These are phyloP conservation scores for Cystobasidium sp. DNA, from an alignment of 1,284 basidiomycete genomes.

Conservation along the genomic window DNA sequence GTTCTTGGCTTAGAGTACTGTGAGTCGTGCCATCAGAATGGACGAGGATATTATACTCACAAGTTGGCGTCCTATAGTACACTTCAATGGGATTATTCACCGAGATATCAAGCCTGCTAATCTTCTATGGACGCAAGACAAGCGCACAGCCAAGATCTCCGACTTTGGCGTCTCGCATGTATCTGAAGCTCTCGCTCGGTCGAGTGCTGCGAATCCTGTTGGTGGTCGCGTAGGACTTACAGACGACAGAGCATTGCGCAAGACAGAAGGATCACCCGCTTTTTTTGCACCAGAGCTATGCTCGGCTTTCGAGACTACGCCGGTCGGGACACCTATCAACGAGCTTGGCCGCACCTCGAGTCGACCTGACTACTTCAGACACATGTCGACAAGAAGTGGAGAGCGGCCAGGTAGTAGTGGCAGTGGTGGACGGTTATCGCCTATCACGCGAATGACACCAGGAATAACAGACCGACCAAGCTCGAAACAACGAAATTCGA, in stretches of 20 bases:
- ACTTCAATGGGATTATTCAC: conserved; percentile 97
- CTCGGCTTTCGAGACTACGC: conserved; percentile 54
- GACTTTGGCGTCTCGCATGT: conserved; percentile 98
- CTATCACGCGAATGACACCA: conserved; percentile 12
- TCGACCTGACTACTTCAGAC: conserved; percentile 40
- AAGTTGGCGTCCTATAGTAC: conserved; percentile 65
- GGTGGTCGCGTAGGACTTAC: conserved; percentile 64
- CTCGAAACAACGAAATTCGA: conserved; percentile 22
- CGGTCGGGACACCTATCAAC: conserved; percentile 42
- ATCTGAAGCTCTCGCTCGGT: conserved; percentile 77
- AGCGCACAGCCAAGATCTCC: conserved; percentile 86
- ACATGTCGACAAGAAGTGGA: conserved; percentile 8
- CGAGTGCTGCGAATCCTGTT: conserved; percentile 58
- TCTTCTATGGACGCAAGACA: conserved; percentile 83
- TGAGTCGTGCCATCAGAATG: conserved; percentile 60
- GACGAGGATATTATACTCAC: neutral
- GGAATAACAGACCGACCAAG: neutral
- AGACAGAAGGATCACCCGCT: conserved; percentile 95
- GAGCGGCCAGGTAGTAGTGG: conserved; percentile 14
- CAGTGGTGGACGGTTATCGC: conserved; percentile 21
- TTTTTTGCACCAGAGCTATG: conserved; percentile 97
- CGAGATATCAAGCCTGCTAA: conserved; percentile 99
- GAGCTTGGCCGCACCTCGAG: conserved; percentile 36
- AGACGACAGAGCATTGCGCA: conserved; percentile 85
- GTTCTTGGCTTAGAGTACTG: conserved; percentile 91